phyloP scores from a whole-genome alignment of 306 rosid genomes.

The Quercus variabilis region DNA sequence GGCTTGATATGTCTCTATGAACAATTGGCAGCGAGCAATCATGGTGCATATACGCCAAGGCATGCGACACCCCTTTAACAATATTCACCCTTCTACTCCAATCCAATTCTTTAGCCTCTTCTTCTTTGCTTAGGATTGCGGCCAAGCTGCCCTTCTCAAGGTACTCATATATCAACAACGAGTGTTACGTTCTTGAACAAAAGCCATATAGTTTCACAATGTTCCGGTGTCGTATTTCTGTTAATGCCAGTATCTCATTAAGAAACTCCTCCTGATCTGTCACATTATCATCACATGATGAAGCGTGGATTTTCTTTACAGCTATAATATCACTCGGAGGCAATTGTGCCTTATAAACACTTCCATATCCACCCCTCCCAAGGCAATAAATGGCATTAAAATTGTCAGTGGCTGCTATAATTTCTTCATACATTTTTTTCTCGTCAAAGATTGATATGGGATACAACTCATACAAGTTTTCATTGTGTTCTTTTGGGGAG shows the following conservation, averaged over 20 bases:
- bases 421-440: slow-evolving; percentile 14
- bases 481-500: background rate
- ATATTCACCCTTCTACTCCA: slow-evolving; percentile 22
- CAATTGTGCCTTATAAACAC: slow-evolving; percentile 18
- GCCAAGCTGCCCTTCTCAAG: slow-evolving; percentile 17
- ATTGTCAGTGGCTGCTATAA: slow-evolving; percentile 17
- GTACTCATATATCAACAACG: slow-evolving; percentile 28
- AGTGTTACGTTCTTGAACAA: slow-evolving; percentile 2
- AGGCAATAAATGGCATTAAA: slow-evolving; percentile 22
- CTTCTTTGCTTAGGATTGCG: background rate
- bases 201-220: slow-evolving; percentile 1
- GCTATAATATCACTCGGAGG: background rate
- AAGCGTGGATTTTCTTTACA: slow-evolving; percentile 10
- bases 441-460: background rate
- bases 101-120: slow-evolving; percentile 1
- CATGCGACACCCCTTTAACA: slow-evolving; percentile 20
- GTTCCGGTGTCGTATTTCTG: background rate
- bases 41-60: slow-evolving; percentile 27
- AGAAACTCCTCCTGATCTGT: slow-evolving; percentile 10
- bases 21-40: slow-evolving; percentile 14
- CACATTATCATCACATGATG: background rate
- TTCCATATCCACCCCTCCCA: slow-evolving; percentile 29
- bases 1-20: slow-evolving; percentile 27
- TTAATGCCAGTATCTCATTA: slow-evolving; percentile 20
- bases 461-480: background rate